Evolutionary conservation across 2,329 filamentous ascomycete genomes (phyloP).

Genomic region (Stachybotrys chartarum): DNA sequence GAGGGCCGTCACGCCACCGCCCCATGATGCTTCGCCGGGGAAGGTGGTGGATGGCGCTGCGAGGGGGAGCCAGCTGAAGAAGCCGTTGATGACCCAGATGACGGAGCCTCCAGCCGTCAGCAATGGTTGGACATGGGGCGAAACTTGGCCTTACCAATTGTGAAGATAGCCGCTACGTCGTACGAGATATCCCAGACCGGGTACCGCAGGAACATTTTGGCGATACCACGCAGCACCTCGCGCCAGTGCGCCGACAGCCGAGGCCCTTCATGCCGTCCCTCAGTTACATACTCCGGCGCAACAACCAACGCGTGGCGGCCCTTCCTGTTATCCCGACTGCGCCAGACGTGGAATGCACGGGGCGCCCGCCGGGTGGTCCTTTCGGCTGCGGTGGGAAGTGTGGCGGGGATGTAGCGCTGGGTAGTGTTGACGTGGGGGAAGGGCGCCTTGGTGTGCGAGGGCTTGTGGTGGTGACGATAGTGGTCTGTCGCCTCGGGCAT

Average conservation of each 20-base stretch:
- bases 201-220: slow-evolving; percentile 26
- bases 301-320: slow-evolving; percentile 27
- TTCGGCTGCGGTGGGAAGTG: neutral
- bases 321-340: slow-evolving; percentile 35
- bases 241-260: slow-evolving; percentile 17
- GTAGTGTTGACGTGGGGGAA: slow-evolving; percentile 6
- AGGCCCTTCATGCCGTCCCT: slow-evolving; percentile 11
- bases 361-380: neutral
- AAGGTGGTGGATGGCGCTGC: slow-evolving; percentile 46
- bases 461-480: neutral
- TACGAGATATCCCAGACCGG: slow-evolving; percentile 36
- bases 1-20: slow-evolving; percentile 55
- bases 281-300: slow-evolving; percentile 5
- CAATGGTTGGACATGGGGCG: neutral
- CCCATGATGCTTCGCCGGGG: slow-evolving; percentile 40
- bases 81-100: slow-evolving; percentile 53
- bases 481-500: no score
- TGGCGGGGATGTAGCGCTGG: neutral
- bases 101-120: slow-evolving; percentile 27
- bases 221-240: slow-evolving; percentile 18
- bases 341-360: slow-evolving; percentile 23
- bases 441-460: neutral
- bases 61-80: slow-evolving; percentile 57
- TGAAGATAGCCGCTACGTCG: slow-evolving; percentile 31
- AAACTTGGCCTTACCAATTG: slow-evolving; percentile 19